Evolutionary conservation across 1,284 basidiomycete genomes (phyloP), one percentile per base, ranked within the genome.

Genomic region (Rhodotorula sp.): DNA sequence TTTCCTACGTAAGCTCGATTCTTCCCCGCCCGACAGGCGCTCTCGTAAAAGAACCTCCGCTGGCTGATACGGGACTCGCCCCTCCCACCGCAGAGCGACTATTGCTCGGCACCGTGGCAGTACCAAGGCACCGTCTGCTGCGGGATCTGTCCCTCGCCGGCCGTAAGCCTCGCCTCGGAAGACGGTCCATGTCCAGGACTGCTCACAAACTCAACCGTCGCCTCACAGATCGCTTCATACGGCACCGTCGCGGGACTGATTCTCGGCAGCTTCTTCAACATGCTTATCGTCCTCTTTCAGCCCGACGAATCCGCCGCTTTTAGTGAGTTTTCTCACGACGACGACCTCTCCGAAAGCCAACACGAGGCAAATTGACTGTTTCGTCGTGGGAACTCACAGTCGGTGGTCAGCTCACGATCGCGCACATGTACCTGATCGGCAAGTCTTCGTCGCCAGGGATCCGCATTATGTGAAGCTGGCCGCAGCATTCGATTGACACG

Each of bases 251-350:
- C n/a, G 3, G 60, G 60, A 8, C 15, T 62, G 17, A 29, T 29
- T 49, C 22, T 65, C 6, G 48, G 45, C 3, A 45, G 49, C 48
- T 65, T 60, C 45, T 66, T 60, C 53, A 51, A 59, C 37, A 48
- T 66, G 57, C 48, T 66, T n/a, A 60, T 60, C 33, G 64, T 66
- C 33, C 64, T 66, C 5, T 66, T 53, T 29, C 57, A 66, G 49
- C 57, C 64, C 4, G 44, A 44, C 18, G 42, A 54, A 29, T 53
- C 49, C 5, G 49, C 58, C 8, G 22, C 37, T 15, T 59, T 53
- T 42, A 60, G 64, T 53, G 5, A 4, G 64, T 45, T 1, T 26
- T 44, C 22, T 5, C 17, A 22, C 26, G 2, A 22, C 54, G 2
- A 14, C 29, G 5, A 18, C 4, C 63, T 24, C 7, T 18, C 26